These are phyloP conservation scores for Sutorius australiensis DNA, from an alignment of 768 basidiomycete genomes.

Conservation along the genomic window DNA sequence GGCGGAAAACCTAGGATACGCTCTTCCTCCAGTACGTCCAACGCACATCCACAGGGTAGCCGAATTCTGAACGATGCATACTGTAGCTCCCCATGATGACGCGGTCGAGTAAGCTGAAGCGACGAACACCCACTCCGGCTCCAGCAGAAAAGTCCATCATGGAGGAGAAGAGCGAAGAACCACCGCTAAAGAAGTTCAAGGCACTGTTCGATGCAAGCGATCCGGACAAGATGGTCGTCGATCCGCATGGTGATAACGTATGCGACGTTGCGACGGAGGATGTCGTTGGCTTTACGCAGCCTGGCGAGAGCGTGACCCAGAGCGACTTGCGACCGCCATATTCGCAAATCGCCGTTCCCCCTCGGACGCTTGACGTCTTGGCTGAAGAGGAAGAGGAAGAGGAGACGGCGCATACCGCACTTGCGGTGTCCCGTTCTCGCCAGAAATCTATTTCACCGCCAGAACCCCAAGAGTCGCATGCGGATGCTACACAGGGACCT, in stretches of 20 bases:
- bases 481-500: slow-evolving; percentile 27
- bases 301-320: slow-evolving; percentile 26
- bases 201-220: slow-evolving; percentile 65
- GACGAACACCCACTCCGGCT: slow-evolving; percentile 42
- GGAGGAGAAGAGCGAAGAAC: slow-evolving; percentile 36
- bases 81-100: slow-evolving; percentile 39
- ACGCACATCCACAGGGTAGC: background rate
- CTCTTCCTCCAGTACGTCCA: slow-evolving; percentile 25
- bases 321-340: slow-evolving; percentile 17
- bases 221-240: slow-evolving; percentile 40
- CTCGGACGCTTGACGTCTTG: slow-evolving; percentile 32
- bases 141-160: slow-evolving; percentile 16
- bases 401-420: background rate
- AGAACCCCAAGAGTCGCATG: background rate
- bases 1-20: slow-evolving; percentile 10
- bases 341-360: slow-evolving; percentile 1
- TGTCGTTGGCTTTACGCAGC: slow-evolving; percentile 13
- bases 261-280: slow-evolving; percentile 8
- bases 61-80: background rate
- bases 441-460: slow-evolving; percentile 1
- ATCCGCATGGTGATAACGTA: slow-evolving; percentile 15
- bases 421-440: background rate
- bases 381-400: slow-evolving; percentile 58
- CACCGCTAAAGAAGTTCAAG: slow-evolving; percentile 66
- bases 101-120: slow-evolving; percentile 48